phyloP scores from a whole-genome alignment of 2,329 filamentous ascomycete genomes.

The Dactylellina haptotyla region DNA sequence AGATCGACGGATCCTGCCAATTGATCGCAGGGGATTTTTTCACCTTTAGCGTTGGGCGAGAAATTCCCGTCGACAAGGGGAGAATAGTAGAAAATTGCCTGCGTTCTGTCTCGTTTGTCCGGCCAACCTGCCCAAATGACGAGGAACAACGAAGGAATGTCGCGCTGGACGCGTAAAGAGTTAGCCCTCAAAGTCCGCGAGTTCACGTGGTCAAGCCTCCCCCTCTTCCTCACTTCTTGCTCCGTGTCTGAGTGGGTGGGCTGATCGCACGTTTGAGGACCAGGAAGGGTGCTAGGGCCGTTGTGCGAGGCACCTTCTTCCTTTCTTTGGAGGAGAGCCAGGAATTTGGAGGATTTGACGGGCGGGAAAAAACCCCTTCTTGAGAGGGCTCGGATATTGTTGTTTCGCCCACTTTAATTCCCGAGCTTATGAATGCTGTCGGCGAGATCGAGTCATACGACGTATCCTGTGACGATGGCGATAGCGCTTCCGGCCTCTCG shows the following conservation, averaged over 20 bases:
- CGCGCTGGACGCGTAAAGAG: slow-evolving; percentile 52
- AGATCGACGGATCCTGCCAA: slow-evolving; percentile 50
- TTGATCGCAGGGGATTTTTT: slow-evolving; percentile 36
- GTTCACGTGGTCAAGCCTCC: slow-evolving; percentile 49
- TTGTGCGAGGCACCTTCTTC: slow-evolving; percentile 40
- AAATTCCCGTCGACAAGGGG: slow-evolving; percentile 54
- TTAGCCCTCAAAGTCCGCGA: slow-evolving; percentile 29
- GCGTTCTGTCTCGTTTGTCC: slow-evolving; percentile 28
- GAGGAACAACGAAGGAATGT: slow-evolving; percentile 40
- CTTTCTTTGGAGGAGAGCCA: slow-evolving; percentile 33
- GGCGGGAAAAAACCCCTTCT: slow-evolving; percentile 11
- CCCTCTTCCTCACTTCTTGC: slow-evolving; percentile 18
- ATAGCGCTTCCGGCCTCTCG: slow-evolving; percentile 10
- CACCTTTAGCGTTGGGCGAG: slow-evolving; percentile 39
- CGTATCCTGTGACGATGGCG: slow-evolving; percentile 25
- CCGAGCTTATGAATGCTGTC: slow-evolving; percentile 44
- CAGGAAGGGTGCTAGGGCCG: slow-evolving; percentile 15
- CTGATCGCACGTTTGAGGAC: slow-evolving; percentile 29
- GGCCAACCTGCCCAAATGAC: slow-evolving; percentile 38
- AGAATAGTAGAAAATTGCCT: slow-evolving; percentile 18
- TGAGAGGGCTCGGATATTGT: slow-evolving; percentile 20
- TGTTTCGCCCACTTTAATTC: slow-evolving; percentile 20
- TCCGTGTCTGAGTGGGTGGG: slow-evolving; percentile 28
- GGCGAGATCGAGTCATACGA: slow-evolving; percentile 47
- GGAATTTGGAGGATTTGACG: slow-evolving; percentile 27